Evolutionary conservation across 2,329 filamentous ascomycete genomes (phyloP).

Genomic region (Hortaea werneckii): DNA sequence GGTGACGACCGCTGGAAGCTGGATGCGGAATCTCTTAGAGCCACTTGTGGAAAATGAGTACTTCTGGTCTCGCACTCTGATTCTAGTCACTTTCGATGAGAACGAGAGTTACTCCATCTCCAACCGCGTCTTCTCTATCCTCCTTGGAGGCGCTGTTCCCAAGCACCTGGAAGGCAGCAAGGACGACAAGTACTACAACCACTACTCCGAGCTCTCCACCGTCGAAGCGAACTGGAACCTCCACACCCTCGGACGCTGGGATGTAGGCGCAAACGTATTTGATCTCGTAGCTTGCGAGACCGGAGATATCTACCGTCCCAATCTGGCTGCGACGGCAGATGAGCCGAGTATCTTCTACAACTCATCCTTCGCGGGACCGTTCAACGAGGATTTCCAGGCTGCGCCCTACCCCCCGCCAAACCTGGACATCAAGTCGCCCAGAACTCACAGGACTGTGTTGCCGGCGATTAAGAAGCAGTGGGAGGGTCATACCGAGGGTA

Average conservation of each 20-base stretch:
- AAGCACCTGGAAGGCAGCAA: slow-evolving; percentile 53
- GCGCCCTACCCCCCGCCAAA: slow-evolving; percentile 23
- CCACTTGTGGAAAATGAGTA: slow-evolving; percentile 58
- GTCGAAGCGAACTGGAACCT: slow-evolving; percentile 38
- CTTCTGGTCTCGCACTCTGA: slow-evolving; percentile 66
- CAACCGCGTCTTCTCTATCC: slow-evolving; percentile 61
- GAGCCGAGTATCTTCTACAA: slow-evolving; percentile 23
- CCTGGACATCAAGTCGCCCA: slow-evolving; percentile 16
- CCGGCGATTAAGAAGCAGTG: slow-evolving; percentile 14
- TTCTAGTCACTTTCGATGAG: slow-evolving; percentile 72
- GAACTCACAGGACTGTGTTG: slow-evolving; percentile 20
- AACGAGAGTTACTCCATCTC: slow-evolving; percentile 56
- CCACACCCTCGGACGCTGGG: slow-evolving; percentile 37
- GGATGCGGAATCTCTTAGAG: slow-evolving; percentile 57
- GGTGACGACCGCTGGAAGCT: slow-evolving; percentile 57
- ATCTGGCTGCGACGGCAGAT: slow-evolving; percentile 16
- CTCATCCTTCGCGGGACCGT: slow-evolving; percentile 24
- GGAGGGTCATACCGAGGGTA: slow-evolving; percentile 1
- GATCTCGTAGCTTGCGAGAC: slow-evolving; percentile 27
- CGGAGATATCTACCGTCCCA: slow-evolving; percentile 21
- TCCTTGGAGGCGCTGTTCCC: slow-evolving; percentile 61
- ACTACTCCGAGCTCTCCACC: slow-evolving; percentile 36
- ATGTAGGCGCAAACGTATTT: slow-evolving; percentile 39
- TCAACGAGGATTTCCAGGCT: slow-evolving; percentile 17
- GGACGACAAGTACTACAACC: slow-evolving; percentile 50